Conservation (phyloP, 2,329 filamentous ascomycete species). For the Hymenoscyphus occultus region DNA sequence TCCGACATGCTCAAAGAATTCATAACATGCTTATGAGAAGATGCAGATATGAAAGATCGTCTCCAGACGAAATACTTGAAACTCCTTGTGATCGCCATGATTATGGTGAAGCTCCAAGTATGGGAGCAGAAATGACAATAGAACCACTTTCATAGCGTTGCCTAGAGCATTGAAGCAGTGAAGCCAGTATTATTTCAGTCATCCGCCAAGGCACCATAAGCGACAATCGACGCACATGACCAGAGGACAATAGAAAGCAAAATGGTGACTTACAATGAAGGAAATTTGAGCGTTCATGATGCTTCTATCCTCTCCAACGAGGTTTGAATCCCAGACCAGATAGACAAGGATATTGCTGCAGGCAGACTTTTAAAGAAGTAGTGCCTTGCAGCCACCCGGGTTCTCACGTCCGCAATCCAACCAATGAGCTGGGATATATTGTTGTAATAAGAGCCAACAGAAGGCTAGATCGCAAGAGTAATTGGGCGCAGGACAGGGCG, state of each 20-base stretch:
- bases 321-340: conserved; percentile 20
- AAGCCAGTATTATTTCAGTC: conserved; percentile 5
- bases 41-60: conserved; percentile 7
- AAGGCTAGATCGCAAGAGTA: conserved; percentile 8
- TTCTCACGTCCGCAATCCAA: conserved; percentile 13
- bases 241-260: conserved; percentile 7
- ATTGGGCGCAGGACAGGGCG: conserved; percentile 7
- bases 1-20: conserved; percentile 15
- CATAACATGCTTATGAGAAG: conserved; percentile 13
- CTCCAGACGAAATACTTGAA: conserved; percentile 15
- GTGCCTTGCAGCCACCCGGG: conserved; percentile 35
- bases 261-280: conserved; percentile 49
- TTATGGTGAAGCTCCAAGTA: conserved; percentile 6
- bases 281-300: conserved; percentile 57
- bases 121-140: neutral
- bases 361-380: conserved; percentile 25
- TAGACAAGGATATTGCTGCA: conserved; percentile 30
- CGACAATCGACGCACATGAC: neutral
- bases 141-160: conserved; percentile 9
- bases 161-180: neutral
- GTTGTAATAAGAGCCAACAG: neutral
- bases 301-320: conserved; percentile 24
- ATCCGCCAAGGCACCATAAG: conserved; percentile 5
- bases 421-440: neutral
- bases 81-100: conserved; percentile 14